Base-by-base conservation (phyloP, 257 asterid species). In the Solanum clarkiae region DNA sequence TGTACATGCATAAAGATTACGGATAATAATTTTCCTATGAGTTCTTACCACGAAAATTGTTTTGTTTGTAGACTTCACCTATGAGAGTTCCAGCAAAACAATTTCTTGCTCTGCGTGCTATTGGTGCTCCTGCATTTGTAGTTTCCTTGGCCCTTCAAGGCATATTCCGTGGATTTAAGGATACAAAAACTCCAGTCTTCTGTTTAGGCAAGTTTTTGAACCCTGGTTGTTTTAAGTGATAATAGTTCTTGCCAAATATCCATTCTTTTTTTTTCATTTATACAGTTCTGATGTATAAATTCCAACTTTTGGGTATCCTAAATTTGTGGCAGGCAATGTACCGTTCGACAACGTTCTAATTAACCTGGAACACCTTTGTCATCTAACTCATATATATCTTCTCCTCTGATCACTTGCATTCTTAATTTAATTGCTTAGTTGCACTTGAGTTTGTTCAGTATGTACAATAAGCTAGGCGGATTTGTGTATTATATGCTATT, bases 141-240 rank as follows among this genome's bases (percentile, higher is more conserved):
- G 95, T 91, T 87, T 95, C 98, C 70, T 92, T 96, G 95, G 98
- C 99, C 80, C 95, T 96, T 87, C 99, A 94, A 92, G 99, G 99
- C 87, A 88, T 96, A 91, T 96, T 95, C 86, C 97, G 99, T 49
- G 99, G 99, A 82, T 93, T 96, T 88, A 96, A 94, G 94, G 99
- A 96, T 91, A 96, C 94, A 6, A 94, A 91, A 88, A 96, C 98
- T 84, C 99, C 99, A 49, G 94, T 94, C 14, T 88, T 86, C 90
- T 96, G 98, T 89, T 87, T 96, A 95, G 98, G 99, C 92, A 88
- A 88, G 95, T 89, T 14, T 75, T 88, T 15, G 54, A 32, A 32
- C 66, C 81, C 66, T 84, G 36, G 65, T 29, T 66, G 86, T 81
- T 49, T 77, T 80, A 69, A 70, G 75, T 44, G 77, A 55, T 79